A percentile compares a stretch with the other conserved stretches of the same genome.
phyloP scores from a whole-genome alignment of 768 basidiomycete species.

The Hebeloma cylindrosporum region DNA sequence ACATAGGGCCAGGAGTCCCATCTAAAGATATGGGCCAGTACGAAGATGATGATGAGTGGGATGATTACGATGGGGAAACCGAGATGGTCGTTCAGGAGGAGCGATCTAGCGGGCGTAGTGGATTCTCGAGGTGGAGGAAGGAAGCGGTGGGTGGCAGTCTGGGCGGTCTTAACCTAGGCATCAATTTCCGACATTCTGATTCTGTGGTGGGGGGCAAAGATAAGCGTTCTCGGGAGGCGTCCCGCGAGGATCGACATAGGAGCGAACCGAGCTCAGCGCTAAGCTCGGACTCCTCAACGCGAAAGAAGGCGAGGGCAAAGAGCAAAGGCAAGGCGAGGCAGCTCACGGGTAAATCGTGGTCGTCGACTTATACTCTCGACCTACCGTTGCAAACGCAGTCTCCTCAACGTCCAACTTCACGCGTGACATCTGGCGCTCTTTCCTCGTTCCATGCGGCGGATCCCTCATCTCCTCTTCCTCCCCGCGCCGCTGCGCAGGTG shows the following conservation, averaged over 20 bases:
- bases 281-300: constrained; percentile 18
- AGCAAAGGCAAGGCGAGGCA: constrained; percentile 40
- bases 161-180: constrained; percentile 32
- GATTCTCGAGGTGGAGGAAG: constrained; percentile 45
- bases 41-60: constrained; percentile 3
- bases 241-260: constrained; percentile 9
- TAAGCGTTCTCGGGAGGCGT: no score
- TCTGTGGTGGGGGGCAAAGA: constrained; percentile 14
- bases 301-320: constrained; percentile 24
- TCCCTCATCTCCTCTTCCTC: constrained; percentile 13
- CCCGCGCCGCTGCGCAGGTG: not conserved
- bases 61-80: constrained; percentile 4
- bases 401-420: constrained; percentile 9
- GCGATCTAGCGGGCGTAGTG: constrained; percentile 34
- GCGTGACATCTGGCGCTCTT: constrained; percentile 16
- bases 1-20: constrained; percentile 3
- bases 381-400: constrained; percentile 25
- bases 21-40: not conserved
- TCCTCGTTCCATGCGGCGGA: constrained; percentile 15
- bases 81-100: constrained; percentile 7
- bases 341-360: constrained; percentile 35
- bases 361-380: constrained; percentile 35
- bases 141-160: constrained; percentile 32
- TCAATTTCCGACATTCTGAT: constrained; percentile 44
- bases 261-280: constrained; percentile 16